Base-by-base conservation (phyloP, 2,329 filamentous ascomycete genomes). In the Microdochium nivale region DNA sequence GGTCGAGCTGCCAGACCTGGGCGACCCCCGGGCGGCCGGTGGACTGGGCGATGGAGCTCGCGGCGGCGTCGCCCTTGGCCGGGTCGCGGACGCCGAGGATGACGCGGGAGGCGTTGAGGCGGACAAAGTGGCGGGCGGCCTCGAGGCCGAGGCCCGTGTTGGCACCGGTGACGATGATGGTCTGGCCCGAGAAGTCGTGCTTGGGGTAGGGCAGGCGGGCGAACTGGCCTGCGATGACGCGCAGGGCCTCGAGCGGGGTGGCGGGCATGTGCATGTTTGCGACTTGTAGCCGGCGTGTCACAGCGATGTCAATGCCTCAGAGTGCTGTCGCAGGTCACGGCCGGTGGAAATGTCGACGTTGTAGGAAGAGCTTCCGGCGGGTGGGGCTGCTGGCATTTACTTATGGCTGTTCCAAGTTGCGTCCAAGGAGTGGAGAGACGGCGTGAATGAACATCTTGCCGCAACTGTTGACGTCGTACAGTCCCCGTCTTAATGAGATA, bases 1-100 rank as follows among this genome's bases (percentile, higher is more conserved):
- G 65, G 54, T 74, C 69, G 2, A 75, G 55, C 21, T 59, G 30
- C 69, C 70, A 74, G 11, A 75, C 70, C 47, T 69, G 49, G 59
- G 9, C 48, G 53, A 10, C 21, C n/a, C 25, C 24, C 25, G 19
- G 16, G 49, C 25, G 13, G 33, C 32, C 46, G 9, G 46, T 25
- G 46, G 24, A 47, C 24, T 27, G 9, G 7, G 46, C 40, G 40
- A 44, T 44, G 40, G 40, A 44, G 14, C 3, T 14, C 3, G 46
- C 46, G 19, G 55, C 54, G 19, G 52, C 48, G 13, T 57, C 56
- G 14, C 56, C 52, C 40, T 56, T 57, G 2, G 49, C 35, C 14
- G 19, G 30, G 43, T 54, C 52, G 10, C 56, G 56, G 21, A 58
- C 56, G 3, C 16, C 58, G 25, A 58, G 49, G 21, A 59, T 55